Base-by-base conservation (phyloP, 306 rosid genomes). In the Fragaria ananassa region DNA sequence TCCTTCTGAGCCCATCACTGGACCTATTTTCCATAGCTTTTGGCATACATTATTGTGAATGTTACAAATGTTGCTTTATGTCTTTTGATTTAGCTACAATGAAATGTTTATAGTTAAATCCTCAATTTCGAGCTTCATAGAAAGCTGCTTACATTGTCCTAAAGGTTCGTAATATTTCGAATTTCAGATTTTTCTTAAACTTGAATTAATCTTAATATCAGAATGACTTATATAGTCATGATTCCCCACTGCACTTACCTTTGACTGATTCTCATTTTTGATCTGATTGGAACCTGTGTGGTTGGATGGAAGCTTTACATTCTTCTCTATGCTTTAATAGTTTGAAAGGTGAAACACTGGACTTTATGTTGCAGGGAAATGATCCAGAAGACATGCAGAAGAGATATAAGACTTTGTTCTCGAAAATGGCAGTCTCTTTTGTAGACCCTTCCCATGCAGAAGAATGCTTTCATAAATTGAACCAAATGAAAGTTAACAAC, bases 391-490 rank as follows among this genome's bases (percentile, higher is more conserved):
- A 95, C 76, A 83, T 21, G 72, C 87, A 83, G 80, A 82, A 79
- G 74, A 81, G 61, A 83, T 88, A 74, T 66, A 89, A 76, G 79
- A 75, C 54, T 81, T 79, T 79, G 70, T 82, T 92, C 72, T 76
- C 41, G 63, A 88, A 85, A 84, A 88, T 95, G 87, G 89, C 92
- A n/a, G 74, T 85, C 68, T 86, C 78, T 70, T 95, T 95, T 81
- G 83, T 91, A 6, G 97, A 92, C 84, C 89, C 92, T 82, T 81
- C 80, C 49, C 88, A 87, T 87, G 92, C 97, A 57, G 87, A 87
- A 84, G 91, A 88, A 76, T 80, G 92, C 86, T 86, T 95, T 83
- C 80, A 72, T 46, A 90, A 85, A 82, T 81, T 95, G 79, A 83
- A 92, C 82, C 77, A 88, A 71, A 85, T 87, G 83, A 92, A 90